Conservation (phyloP, 2,329 filamentous ascomycete genomes). For the Bipolaris sorokiniana region DNA sequence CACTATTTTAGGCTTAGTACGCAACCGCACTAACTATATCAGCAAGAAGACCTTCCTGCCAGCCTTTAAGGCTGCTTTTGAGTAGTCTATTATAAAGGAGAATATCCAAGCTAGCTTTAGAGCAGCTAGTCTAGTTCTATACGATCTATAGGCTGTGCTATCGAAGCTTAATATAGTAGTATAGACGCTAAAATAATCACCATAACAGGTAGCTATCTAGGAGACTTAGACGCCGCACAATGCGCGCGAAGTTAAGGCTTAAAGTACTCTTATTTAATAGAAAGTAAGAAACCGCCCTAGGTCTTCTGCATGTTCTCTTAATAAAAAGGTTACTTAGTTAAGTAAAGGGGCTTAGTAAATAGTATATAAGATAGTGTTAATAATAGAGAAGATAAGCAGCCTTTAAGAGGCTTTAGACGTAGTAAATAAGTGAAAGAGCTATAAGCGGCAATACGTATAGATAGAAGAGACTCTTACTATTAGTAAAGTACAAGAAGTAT, state of each 20-base stretch:
- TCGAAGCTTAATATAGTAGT: background rate
- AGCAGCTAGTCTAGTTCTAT: no score
- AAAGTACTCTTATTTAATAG: slow-evolving; percentile 14
- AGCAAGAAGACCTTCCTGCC: no score
- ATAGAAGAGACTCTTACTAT: no score
- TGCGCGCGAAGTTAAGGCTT: slow-evolving; percentile 14
- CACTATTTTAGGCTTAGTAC: no score
- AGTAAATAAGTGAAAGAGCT: background rate
- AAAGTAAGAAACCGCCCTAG: background rate
- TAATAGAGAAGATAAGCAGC: background rate
- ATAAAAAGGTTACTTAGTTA: slow-evolving; percentile 7
- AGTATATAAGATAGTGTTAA: slow-evolving; percentile 13
- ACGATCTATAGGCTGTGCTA: background rate
- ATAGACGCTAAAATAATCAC: slow-evolving; percentile 15
- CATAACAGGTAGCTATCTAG: background rate
- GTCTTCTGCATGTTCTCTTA: no score
- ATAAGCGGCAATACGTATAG: no score
- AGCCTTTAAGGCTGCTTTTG: no score
- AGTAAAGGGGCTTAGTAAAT: background rate
- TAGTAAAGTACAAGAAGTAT: no score
- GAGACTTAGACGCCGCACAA: background rate
- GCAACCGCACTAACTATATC: no score
- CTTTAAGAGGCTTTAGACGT: background rate
- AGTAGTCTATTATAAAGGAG: no score
- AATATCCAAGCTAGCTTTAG: no score